Percentiles rank a stretch among this genome's conserved stretches.
phyloP scores from a whole-genome alignment of 163 green algal genomes.

The Scenedesmus sp. region DNA sequence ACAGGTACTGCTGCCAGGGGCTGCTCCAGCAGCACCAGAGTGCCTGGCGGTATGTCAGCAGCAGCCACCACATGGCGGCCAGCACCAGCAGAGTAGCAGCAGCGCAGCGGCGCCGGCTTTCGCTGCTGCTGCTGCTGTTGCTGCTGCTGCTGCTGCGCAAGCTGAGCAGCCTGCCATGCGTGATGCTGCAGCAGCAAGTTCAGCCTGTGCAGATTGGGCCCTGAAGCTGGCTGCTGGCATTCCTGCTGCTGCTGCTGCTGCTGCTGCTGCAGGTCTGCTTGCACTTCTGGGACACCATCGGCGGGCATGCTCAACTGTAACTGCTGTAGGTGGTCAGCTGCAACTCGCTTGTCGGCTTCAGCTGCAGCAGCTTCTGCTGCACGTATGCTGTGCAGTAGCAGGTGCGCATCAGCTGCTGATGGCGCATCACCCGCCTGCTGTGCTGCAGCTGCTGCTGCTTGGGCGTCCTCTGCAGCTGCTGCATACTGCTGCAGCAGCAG shows the following conservation, averaged over 20 bases:
- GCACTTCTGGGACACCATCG: neutral
- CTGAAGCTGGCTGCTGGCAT: neutral
- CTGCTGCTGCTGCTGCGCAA: conserved; percentile 20
- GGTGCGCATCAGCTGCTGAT: neutral
- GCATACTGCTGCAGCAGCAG: conserved; percentile 1
- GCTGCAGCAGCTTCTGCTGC: neutral
- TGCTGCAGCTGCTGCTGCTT: conserved; percentile 14
- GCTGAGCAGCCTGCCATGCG: neutral
- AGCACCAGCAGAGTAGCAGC: neutral
- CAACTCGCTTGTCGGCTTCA: neutral
- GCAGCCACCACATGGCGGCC: conserved; percentile 26
- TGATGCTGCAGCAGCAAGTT: conserved; percentile 25
- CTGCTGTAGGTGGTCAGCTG: neutral
- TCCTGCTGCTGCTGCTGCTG: conserved; percentile 25
- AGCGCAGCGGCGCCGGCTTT: neutral
- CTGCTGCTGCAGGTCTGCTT: conserved; percentile 25
- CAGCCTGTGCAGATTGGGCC: neutral
- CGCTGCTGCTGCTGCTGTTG: neutral
- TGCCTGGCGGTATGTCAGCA: neutral
- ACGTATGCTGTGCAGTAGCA: neutral
- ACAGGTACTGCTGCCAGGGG: conserved; percentile 37
- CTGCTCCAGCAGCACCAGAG: conserved; percentile 21
- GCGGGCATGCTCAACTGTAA: neutral
- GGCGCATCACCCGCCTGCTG: neutral
- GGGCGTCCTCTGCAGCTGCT: conserved; percentile 23